These are phyloP conservation scores for Wallemia mellicola DNA, from an alignment of 1,284 basidiomycete genomes.

Conservation along the genomic window DNA sequence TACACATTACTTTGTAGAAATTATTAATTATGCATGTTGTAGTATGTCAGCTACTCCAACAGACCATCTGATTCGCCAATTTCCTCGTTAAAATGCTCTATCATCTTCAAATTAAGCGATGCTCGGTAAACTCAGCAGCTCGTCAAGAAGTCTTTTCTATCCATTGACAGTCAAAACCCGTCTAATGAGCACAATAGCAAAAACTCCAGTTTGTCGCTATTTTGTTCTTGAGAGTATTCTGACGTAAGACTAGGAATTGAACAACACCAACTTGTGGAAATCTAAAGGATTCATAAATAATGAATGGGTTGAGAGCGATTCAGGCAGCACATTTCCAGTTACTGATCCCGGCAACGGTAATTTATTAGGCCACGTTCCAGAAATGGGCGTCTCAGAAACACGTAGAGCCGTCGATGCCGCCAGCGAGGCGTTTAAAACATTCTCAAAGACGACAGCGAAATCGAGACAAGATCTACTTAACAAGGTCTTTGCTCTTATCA, in stretches of 20 bases:
- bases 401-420: conserved; percentile 50
- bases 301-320: conserved; percentile 46
- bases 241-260: conserved; percentile 18
- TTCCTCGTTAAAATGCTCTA: too few relatives aligned
- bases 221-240: background rate
- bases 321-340: conserved; percentile 37
- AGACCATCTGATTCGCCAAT: too few relatives aligned
- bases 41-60: too few relatives aligned
- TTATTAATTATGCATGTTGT: too few relatives aligned
- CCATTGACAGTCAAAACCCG: background rate
- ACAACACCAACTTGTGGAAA: conserved; percentile 41
- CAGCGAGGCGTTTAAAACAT: conserved; percentile 38
- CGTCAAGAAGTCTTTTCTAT: too few relatives aligned
- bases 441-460: conserved; percentile 55
- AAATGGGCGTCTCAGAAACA: conserved; percentile 56
- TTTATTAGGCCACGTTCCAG: conserved; percentile 47
- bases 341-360: conserved; percentile 56
- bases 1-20: too few relatives aligned
- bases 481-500: conserved; percentile 41
- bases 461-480: conserved; percentile 45
- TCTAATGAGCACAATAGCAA: background rate
- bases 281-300: conserved; percentile 49
- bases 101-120: too few relatives aligned
- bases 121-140: too few relatives aligned
- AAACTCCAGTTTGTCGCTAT: background rate